Evolutionary conservation across 2,329 filamentous ascomycete genomes (phyloP).

Genomic region (Cercospora sojina): DNA sequence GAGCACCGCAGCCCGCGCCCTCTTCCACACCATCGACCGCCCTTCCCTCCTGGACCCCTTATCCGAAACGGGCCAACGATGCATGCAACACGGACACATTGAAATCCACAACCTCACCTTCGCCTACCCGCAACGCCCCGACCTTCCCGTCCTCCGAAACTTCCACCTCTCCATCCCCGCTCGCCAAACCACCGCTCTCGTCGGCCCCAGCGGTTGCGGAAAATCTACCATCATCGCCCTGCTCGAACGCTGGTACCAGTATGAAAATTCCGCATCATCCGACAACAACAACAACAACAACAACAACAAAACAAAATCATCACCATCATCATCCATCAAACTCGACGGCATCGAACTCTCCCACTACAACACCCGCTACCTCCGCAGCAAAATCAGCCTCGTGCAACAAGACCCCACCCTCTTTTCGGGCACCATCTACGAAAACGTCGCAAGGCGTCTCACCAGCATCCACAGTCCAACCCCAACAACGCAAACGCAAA

Average conservation of each 20-base stretch:
- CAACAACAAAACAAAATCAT: too few species aligned
- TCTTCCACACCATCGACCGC: slow-evolving; percentile 45
- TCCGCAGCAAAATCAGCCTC: slow-evolving; percentile 33
- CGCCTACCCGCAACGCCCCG: slow-evolving; percentile 59
- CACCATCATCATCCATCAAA: too few species aligned
- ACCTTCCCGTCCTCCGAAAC: slow-evolving; percentile 38
- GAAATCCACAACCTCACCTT: slow-evolving; percentile 65
- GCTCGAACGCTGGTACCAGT: slow-evolving; percentile 39
- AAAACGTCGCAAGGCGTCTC: slow-evolving; percentile 21
- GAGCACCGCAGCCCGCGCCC: slow-evolving; percentile 41
- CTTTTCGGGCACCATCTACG: slow-evolving; percentile 42
- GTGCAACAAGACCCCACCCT: slow-evolving; percentile 17
- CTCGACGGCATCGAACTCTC: not conserved
- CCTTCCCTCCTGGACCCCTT: slow-evolving; percentile 42
- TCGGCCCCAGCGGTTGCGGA: slow-evolving; percentile 41
- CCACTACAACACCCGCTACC: slow-evolving; percentile 33
- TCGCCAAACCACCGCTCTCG: slow-evolving; percentile 48
- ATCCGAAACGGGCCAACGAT: slow-evolving; percentile 23
- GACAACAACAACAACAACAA: too few species aligned
- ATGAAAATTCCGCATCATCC: too few species aligned
- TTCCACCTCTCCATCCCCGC: slow-evolving; percentile 40
- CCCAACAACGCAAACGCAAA: not conserved
- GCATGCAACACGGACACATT: slow-evolving; percentile 48
- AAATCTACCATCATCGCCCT: slow-evolving; percentile 41
- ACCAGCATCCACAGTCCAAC: too few species aligned